Evolutionary conservation across 2,329 filamentous ascomycete species (phyloP).

Genomic region (Shiraia bambusicola): DNA sequence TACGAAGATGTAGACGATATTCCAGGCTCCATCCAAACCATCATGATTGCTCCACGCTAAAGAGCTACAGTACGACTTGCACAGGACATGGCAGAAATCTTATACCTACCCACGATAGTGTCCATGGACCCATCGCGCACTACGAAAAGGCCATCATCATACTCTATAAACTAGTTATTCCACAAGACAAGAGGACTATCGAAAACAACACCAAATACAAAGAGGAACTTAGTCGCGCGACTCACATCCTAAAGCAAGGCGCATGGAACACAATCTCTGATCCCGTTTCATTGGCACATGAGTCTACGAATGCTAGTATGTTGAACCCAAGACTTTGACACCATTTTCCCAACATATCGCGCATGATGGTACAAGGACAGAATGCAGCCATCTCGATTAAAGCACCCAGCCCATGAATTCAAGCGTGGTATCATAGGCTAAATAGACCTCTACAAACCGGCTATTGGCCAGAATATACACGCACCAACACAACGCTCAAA

Average conservation of each 20-base stretch:
- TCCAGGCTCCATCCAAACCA: constrained; percentile 11
- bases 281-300: constrained; percentile 36
- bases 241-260: constrained; percentile 36
- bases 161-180: constrained; percentile 19
- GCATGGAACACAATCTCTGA: constrained; percentile 37
- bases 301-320: constrained; percentile 45
- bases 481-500: no score
- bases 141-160: constrained; percentile 35
- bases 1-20: constrained; percentile 12
- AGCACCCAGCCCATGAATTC: no score
- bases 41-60: constrained; percentile 31
- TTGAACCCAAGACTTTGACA: constrained; percentile 32
- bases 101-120: constrained; percentile 17
- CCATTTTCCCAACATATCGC: constrained; percentile 43
- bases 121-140: constrained; percentile 17
- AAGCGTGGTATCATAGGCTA: no score
- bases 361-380: constrained; percentile 22
- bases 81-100: constrained; percentile 18
- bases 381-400: constrained; percentile 18
- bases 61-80: constrained; percentile 19
- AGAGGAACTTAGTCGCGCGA: constrained; percentile 23
- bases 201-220: constrained; percentile 20
- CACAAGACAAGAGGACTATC: constrained; percentile 22
- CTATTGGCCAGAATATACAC: no score
- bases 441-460: no score